Base-by-base conservation (phyloP, 2,329 filamentous ascomycete species). In the Coniella lustricola region DNA sequence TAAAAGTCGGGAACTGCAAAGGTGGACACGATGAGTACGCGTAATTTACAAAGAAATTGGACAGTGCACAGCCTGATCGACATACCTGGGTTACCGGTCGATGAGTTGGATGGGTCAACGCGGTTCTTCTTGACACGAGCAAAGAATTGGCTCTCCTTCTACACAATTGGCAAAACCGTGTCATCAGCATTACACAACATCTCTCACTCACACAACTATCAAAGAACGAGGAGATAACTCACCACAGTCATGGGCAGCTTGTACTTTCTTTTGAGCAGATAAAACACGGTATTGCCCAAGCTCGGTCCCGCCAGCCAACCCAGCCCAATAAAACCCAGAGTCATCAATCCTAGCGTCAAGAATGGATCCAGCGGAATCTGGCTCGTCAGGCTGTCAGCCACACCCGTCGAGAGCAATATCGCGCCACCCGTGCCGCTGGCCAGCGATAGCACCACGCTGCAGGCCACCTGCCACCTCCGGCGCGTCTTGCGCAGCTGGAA, bases 111-210 rank as follows among this genome's bases (percentile, higher is more conserved):
- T 3, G 93, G 91, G 65, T 98, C 91, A 53, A 95, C 91, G 21
- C 93, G 83, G 71, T 93, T 85, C 67, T 85, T 88, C 75, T 90
- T 93, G 69, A 98, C 87, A 56, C 91, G 80, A 53, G 84, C 81
- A 67, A 91, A 96, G 73, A 98, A 96, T 66, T 91, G 85, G 60
- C 84, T 88, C 70, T 98, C 93, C 78, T 96, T 97, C 77, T 87
- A 55, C 40, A 54, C 3, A 21, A 29, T 56, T 33, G 52, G 25
- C 5, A 29, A 29, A 10, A 29, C 41, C 18, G n/a, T 21, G n/a
- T 22, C 25, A 22, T 48, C 18, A 20, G 29, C 12, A 43, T 14
- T 17, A 18, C 25, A 12, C 16, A 12, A 7, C 7, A 12, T 18
- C 16, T 18, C 34, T 18, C 7, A 3, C 10, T 14, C 16, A 20